Base-by-base conservation (phyloP, 768 basidiomycete genomes). In the Tremella yokohamensis region DNA sequence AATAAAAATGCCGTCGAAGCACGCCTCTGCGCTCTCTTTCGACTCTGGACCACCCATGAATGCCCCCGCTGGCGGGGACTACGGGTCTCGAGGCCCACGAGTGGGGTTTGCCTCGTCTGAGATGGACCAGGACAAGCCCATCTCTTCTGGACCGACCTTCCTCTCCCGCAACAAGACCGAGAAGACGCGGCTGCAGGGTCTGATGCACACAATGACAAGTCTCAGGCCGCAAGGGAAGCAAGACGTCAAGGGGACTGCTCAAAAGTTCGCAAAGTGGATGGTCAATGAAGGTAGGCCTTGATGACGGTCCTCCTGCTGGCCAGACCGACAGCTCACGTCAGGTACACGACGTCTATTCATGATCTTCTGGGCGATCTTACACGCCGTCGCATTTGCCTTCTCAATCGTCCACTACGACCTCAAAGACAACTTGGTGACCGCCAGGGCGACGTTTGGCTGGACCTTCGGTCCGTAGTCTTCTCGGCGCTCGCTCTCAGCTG, bases 121-220 rank as follows among this genome's bases (percentile, higher is more conserved):
- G 7, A 4, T 54, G 39, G 47, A 37, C 4, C 45, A 15, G 37
- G 59, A 58, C 42, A 26, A 22, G 22, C 68, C 70, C 18, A 71
- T 76, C 26, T 70, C 70, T 34, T 63, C 68, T 24, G 76, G 72
- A 26, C 78, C 82, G 3, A 72, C 74, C 26, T 81, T 86, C 69
- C 82, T 94, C 19, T 84, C 85, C 73, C 83, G 90, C 66, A 94
- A 94, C 79, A 89, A 86, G 80, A 83, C 87, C 0, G 93, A 96
- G 80, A 83, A 88, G 62, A 78, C 80, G 62, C 81, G 92, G 51
- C 79, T 94, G 18, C 93, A 96, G 75, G 89, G 89, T 2, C 82
- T 96, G 42, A 88, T 93, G 77, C 82, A 86, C 53, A 77, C 81
- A 1, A 79, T 81, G 62, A 82, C 82, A 11, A 74, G 40, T 19